Evolutionary conservation across 106 monocot species (phyloP).

Genomic region (Acorus gramineus): DNA sequence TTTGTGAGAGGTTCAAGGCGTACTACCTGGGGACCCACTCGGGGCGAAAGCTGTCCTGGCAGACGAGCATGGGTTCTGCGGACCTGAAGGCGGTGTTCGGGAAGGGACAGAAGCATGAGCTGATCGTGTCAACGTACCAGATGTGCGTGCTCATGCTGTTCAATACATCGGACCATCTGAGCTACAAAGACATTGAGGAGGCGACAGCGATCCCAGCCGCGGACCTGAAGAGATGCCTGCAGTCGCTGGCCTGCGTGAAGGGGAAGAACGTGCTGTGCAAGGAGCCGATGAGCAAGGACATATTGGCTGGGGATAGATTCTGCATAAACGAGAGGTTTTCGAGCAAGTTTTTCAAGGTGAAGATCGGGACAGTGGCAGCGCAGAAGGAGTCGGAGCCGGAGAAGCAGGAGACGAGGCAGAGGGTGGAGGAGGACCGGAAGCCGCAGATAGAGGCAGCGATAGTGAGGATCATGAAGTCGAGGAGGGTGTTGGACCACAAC

Average conservation of each 20-base stretch:
- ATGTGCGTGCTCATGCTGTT: slow-evolving; percentile 97
- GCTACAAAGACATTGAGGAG: slow-evolving; percentile 53
- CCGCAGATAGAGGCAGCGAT: slow-evolving; percentile 83
- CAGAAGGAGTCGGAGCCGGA: slow-evolving; percentile 79
- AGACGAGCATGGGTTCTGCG: slow-evolving; percentile 91
- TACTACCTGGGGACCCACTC: slow-evolving; percentile 91
- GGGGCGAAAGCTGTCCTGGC: slow-evolving; percentile 88
- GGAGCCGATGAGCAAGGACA: slow-evolving; percentile 76
- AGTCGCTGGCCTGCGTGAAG: slow-evolving; percentile 83
- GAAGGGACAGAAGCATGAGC: slow-evolving; percentile 65
- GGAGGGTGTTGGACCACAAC: slow-evolving; percentile 66
- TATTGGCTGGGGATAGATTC: slow-evolving; percentile 61
- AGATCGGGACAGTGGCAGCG: slow-evolving; percentile 69
- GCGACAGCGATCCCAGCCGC: slow-evolving; percentile 47
- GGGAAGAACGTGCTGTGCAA: slow-evolving; percentile 78
- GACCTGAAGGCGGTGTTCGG: slow-evolving; percentile 75
- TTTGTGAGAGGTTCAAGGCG: slow-evolving; percentile 61
- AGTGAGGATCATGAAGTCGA: slow-evolving; percentile 70
- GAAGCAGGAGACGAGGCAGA: slow-evolving; percentile 77
- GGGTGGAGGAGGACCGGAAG: slow-evolving; percentile 90
- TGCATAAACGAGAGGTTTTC: slow-evolving; percentile 73
- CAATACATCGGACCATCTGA: slow-evolving; percentile 57
- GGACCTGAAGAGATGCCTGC: slow-evolving; percentile 73
- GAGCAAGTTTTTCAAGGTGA: slow-evolving; percentile 73
- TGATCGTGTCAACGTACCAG: slow-evolving; percentile 87